Base-by-base conservation (phyloP, 805 yeast species). In the Yamadazyma laniorum region DNA sequence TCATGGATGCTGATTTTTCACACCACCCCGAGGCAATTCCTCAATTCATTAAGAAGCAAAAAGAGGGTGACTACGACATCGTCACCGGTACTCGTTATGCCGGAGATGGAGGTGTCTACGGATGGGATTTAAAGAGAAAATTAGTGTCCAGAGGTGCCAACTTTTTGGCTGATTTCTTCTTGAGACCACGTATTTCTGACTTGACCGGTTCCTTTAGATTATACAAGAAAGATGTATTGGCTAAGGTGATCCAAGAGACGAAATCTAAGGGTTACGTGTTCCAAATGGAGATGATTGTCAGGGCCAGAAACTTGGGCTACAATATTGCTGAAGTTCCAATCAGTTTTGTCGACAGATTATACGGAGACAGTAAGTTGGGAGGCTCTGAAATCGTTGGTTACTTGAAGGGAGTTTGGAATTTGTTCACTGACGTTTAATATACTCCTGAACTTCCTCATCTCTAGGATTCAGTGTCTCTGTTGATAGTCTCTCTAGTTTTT, bases 251-350 rank as follows among this genome's bases (percentile, higher is more conserved):
- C 47, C 75, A 67, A 34, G 83, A 72, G 42, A 82, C 90, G 33
- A 72, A 75, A 55, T 78, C 85, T 25, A 83, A 84, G 64, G 91
- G 91, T 35, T 83, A 84, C 52, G 91, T 84, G 29, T 83, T 83
- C 77, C 91, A 83, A 65, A 83, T 83, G 91, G 91, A 83, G 63
- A 82, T 83, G 89, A 81, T 83, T 78, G 91, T 83, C 17, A 76
- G 91, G 49, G 91, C 91, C 28, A 74, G 85, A 56, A 69, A 81
- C n/a, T 63, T 80, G 57, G 82, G 82, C n/a, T 80, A 74, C 63
- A 70, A 77, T 13, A 81, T 83, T 49, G 90, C 84, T 21, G 91
- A 83, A 58, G 89, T 82, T 22, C 90, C 90, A 34, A 83, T 83
- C 50, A 74, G 79, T 44, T 83, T 84, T 53, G 91, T 83, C 28